Base-by-base conservation (phyloP, 2,329 filamentous ascomycete genomes). In the Cladophialophora immunda region DNA sequence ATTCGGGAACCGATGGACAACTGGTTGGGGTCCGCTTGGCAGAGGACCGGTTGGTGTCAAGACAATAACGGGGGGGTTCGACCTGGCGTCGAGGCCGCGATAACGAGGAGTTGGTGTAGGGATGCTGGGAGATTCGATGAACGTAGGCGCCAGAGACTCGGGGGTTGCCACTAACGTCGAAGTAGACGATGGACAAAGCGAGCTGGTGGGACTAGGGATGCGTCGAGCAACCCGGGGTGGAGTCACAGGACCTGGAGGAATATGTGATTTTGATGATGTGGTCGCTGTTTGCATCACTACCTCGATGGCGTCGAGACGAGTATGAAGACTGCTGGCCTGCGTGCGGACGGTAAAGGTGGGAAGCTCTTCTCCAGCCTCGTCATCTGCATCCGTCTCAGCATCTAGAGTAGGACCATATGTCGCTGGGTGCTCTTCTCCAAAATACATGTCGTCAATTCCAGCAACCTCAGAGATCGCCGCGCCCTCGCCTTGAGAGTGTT, bases 1-100 rank as follows among this genome's bases (percentile, higher is more conserved):
- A 8, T 61, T 53, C 11, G 13, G 38, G 45, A 53, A 53, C 9
- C 2, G 17, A 38, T 58, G 56, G n/a, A 58, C 38, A 19, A 11
- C 7, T 47, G 36, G 34, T n/a, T 5, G 41, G 11, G 22, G 32
- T 38, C 5, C 27, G 6, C 25, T 30, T 19, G 56, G 56, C 25
- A 58, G 7, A 22, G 36, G 22, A 11, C 17, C 38, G 2, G 56
- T 17, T 17, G 36, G n/a, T 2, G 17, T 7, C n/a, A 27, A 15
- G 13, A 6, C 15, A 3, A 32, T 25, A 29, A 41, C 36, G 4
- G 7, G 25, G 22, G 29, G 22, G 9, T 58, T 2, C 17, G 6
- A n/a, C n/a, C 38, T 45, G 38, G 38, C 9, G 13, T 19, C 9
- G 38, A 45, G 17, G 38, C 38, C 38, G n/a, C 7, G 38, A 45